Percentiles rank a stretch among this genome's conserved stretches.
These are phyloP conservation scores for Lentinula detonsa DNA, from an alignment of 768 basidiomycete genomes.

Conservation along the genomic window DNA sequence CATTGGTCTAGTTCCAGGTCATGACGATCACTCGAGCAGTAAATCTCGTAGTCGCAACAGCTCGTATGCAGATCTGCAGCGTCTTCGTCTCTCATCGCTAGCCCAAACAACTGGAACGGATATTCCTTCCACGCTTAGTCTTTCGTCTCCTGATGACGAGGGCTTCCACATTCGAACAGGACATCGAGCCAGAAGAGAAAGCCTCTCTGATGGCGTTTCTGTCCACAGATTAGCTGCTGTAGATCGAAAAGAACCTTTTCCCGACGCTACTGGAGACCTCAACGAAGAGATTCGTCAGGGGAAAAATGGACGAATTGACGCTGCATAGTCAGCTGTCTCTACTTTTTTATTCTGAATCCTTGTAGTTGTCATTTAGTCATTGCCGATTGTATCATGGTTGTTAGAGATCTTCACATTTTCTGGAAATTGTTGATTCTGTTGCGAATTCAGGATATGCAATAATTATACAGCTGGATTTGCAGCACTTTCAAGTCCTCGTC, in stretches of 20 bases:
- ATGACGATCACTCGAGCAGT: slow-evolving; percentile 35
- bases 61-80: slow-evolving; percentile 80
- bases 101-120: background rate
- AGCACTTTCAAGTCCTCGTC: too few species aligned
- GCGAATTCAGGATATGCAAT: too few species aligned
- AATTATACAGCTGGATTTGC: too few species aligned
- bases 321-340: background rate
- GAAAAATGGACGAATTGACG: slow-evolving; percentile 12
- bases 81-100: slow-evolving; percentile 40
- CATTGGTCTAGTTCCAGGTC: slow-evolving; percentile 52
- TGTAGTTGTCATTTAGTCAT: background rate
- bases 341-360: background rate
- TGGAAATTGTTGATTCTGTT: too few species aligned
- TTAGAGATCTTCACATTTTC: too few species aligned
- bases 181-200: slow-evolving; percentile 52
- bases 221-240: slow-evolving; percentile 59
- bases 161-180: slow-evolving; percentile 27
- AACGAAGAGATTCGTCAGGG: slow-evolving; percentile 55
- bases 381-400: background rate
- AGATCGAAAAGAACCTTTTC: slow-evolving; percentile 52
- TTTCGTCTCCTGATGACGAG: slow-evolving; percentile 23
- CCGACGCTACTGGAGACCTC: slow-evolving; percentile 57
- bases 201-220: slow-evolving; percentile 57
- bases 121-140: background rate
- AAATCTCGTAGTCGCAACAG: slow-evolving; percentile 58